Percentiles rank a stretch among this genome's conserved stretches.
Conservation (phyloP, 2,329 filamentous ascomycete genomes). For the Drechslerella coelobrocha region DNA sequence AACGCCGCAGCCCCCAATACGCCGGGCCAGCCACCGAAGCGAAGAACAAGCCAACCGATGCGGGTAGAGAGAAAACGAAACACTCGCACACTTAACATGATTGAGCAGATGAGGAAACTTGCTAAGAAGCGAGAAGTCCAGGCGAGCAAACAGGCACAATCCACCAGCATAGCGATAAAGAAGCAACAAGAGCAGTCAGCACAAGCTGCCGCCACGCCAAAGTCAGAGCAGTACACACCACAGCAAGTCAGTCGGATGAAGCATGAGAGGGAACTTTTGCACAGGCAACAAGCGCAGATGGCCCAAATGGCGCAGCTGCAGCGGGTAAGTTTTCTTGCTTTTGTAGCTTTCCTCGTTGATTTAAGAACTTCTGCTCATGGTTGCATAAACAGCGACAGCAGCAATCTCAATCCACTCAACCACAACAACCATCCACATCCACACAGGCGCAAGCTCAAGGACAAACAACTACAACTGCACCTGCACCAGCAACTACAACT, state of each 20-base stretch:
- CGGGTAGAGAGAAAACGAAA: constrained; percentile 86
- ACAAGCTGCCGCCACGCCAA: constrained; percentile 63
- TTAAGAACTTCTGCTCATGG: constrained; percentile 1
- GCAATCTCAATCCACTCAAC: constrained; percentile 27
- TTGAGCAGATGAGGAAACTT: constrained; percentile 93
- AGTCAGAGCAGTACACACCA: constrained; percentile 73
- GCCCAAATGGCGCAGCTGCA: constrained; percentile 67
- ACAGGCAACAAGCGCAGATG: constrained; percentile 65
- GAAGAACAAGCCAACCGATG: constrained; percentile 78
- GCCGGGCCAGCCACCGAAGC: constrained; percentile 59
- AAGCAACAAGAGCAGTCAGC: constrained; percentile 76
- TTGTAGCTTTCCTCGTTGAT: neutral
- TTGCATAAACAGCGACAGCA: constrained; percentile 2
- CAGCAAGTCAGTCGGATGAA: constrained; percentile 89
- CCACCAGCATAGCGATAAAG: constrained; percentile 69
- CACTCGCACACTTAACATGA: constrained; percentile 82
- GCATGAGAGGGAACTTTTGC: constrained; percentile 79
- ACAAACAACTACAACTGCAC: constrained; percentile 10
- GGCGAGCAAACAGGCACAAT: constrained; percentile 84
- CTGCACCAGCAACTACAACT: constrained; percentile 5
- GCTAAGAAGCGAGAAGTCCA: constrained; percentile 91
- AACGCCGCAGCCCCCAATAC: constrained; percentile 57
- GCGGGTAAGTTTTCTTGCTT: constrained; percentile 58
- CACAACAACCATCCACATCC: neutral
- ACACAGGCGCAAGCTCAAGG: neutral